Base-by-base conservation (phyloP, 225 moss, liverwort and hornwort genomes). In the Antitrichia curtipendula region DNA sequence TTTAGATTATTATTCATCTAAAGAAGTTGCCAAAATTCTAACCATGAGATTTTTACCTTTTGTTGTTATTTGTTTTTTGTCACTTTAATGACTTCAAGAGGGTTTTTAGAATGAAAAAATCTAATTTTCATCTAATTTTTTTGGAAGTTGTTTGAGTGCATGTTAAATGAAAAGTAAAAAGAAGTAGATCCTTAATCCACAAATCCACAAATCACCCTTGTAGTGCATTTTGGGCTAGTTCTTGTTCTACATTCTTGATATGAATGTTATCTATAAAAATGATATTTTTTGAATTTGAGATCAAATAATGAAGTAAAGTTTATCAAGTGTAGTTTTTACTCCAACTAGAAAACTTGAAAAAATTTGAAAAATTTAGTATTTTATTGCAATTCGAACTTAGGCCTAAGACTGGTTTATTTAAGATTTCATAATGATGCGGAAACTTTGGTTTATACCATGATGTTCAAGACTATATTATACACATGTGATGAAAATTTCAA, bases 171-270 rank as follows among this genome's bases (percentile, higher is more conserved):
- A 40, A 1, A 69, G 13, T 66, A 12, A 4, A 66, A n/a, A 66
- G n/a, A 22, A 50, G 50, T 16, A 21, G n/a, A n/a, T 10, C 36
- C 3, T n/a, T n/a, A 45, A 45, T 45, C 7, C 45, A 45, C n/a
- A n/a, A 65, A 13, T 18, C 7, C 12, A 7, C 0, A 4, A 0
- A 68, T 38, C 13, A 38, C 1, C 23, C 8, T 23, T 23, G 4
- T 36, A 10, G 10, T 68, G 13, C 7, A 22, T 38, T 68, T 45
- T 65, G n/a, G n/a, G n/a, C n/a, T 5, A 11, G 6, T 34, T 36
- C 10, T n/a, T n/a, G 12, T 4, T 7, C 0, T 66, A 1, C 0
- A 65, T 4, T 66, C 7, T 66, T 21, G 12, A n/a, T 66, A 21
- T n/a, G n/a, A 21, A n/a, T 12, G 12, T 38, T 23, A 38, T 23